Conservation (phyloP, 441 rosid species). For the Melastoma candidum region DNA sequence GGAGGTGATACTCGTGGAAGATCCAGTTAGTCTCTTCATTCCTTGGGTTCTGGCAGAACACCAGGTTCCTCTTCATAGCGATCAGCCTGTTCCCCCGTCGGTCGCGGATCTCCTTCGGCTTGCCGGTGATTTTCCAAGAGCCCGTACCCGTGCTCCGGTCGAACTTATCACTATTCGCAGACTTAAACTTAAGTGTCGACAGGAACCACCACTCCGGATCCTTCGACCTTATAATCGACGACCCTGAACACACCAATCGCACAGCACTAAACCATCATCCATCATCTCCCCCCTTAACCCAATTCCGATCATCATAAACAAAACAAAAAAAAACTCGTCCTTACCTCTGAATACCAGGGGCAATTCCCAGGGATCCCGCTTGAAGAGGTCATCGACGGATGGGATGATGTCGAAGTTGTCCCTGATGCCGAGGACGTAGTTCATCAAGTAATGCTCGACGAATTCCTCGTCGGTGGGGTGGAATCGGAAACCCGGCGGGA, state of each 20-base stretch:
- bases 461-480: constrained; percentile 3
- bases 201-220: constrained; percentile 5
- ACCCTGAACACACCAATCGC: not conserved
- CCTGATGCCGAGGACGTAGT: not conserved
- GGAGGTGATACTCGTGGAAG: constrained; percentile 10
- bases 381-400: not conserved
- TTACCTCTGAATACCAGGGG: constrained; percentile 6
- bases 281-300: not conserved
- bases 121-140: constrained; percentile 4
- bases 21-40: constrained; percentile 5
- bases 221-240: constrained; percentile 2
- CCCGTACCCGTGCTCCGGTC: not conserved
- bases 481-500: constrained; percentile 7
- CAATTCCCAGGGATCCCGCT: not conserved
- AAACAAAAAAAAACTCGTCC: not conserved
- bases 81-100: not conserved
- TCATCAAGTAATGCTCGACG: constrained; percentile 5
- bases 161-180: not conserved
- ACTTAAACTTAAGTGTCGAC: not conserved
- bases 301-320: not conserved
- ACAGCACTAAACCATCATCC: not conserved
- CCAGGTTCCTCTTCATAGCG: constrained; percentile 3
- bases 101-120: not conserved
- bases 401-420: not conserved
- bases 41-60: not conserved